These are phyloP conservation scores for Vitis hybrid DNA, from an alignment of 177 flowering plant genomes.

Conservation along the genomic window DNA sequence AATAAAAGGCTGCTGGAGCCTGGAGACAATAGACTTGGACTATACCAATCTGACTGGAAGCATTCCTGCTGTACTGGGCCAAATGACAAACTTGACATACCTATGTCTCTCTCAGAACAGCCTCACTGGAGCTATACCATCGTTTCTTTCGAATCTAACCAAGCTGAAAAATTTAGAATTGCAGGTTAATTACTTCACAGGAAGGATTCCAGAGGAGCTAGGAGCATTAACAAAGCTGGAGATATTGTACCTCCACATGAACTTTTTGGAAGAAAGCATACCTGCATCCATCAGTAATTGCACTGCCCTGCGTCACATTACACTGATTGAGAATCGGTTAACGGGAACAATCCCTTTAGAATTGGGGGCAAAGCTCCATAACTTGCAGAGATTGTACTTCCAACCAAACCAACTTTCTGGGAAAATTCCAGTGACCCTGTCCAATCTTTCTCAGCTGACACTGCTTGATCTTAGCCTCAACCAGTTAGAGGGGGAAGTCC, in stretches of 20 bases:
- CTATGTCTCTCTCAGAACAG: background rate
- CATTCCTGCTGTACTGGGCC: too few species aligned
- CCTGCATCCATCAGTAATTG: constrained; percentile 3
- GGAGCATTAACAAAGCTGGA: constrained; percentile 11
- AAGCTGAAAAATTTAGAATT: background rate
- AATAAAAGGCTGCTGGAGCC: too few species aligned
- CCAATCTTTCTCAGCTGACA: constrained; percentile 8
- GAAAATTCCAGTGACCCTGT: constrained; percentile 7
- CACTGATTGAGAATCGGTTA: background rate
- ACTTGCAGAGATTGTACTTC: constrained; percentile 10
- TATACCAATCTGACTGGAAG: too few species aligned
- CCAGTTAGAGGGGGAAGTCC: background rate
- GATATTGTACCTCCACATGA: constrained; percentile 5
- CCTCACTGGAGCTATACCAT: constrained; percentile 3
- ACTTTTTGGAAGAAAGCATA: background rate
- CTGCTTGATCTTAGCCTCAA: constrained; percentile 7
- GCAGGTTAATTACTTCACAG: constrained; percentile 5
- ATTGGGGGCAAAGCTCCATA: constrained; percentile 10
- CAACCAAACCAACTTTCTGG: constrained; percentile 6
- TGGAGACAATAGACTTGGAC: too few species aligned
- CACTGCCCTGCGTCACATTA: constrained; percentile 3
- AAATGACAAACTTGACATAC: constrained; percentile 1
- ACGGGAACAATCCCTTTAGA: constrained; percentile 13
- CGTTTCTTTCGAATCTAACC: constrained; percentile 12
- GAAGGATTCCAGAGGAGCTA: background rate